A percentile compares a stretch with the other conserved stretches of the same genome.
Evolutionary conservation across 73 alveolate species (phyloP).

Genomic region (Paramecium pentaurelia): DNA sequence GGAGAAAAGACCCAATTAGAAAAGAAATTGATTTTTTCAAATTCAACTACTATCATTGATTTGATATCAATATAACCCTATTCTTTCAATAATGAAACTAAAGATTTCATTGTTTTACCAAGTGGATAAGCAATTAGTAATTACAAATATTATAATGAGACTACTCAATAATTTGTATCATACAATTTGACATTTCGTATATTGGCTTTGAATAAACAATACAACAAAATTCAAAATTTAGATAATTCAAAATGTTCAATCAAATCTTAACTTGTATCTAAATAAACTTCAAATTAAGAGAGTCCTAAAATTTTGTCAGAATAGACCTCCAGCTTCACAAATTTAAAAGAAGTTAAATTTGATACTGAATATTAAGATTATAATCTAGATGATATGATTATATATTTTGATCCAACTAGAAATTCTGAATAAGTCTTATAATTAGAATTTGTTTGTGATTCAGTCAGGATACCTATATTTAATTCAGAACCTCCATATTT

Average conservation of each 20-base stretch:
- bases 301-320: background rate
- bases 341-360: background rate
- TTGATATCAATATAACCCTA: background rate
- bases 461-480: background rate
- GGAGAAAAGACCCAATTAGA: background rate
- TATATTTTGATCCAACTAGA: background rate
- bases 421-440: background rate
- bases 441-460: background rate
- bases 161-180: background rate
- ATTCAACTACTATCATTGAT: background rate
- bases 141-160: background rate
- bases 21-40: background rate
- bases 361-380: background rate
- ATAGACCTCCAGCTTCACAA: background rate
- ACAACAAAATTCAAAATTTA: background rate
- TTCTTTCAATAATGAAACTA: background rate
- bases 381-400: background rate
- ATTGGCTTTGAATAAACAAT: background rate
- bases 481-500: background rate
- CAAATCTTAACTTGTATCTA: background rate
- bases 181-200: slow-evolving; percentile 9
- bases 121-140: background rate
- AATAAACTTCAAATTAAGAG: background rate
- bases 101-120: background rate
- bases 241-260: background rate